Conservation (phyloP, 2,329 filamentous ascomycete genomes). For the Leptodontidium sp. region DNA sequence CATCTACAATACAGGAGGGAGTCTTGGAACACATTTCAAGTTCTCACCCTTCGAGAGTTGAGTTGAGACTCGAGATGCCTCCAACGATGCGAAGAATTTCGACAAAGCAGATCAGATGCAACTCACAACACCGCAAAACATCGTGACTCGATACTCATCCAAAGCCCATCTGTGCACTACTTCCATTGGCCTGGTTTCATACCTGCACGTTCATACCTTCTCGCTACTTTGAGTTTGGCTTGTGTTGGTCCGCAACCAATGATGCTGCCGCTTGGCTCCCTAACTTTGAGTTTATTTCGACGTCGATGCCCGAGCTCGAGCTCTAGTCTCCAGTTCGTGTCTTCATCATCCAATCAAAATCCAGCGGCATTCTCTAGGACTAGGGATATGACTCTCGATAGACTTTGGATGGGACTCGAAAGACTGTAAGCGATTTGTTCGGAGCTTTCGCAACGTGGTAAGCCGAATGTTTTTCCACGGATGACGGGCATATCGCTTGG, state of each 20-base stretch:
- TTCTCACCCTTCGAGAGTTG: not conserved
- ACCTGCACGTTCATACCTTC: constrained; percentile 1
- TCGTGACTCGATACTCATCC: not conserved
- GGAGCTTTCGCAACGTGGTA: not conserved
- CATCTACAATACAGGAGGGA: not conserved
- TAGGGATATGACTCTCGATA: not conserved
- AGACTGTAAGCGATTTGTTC: not conserved
- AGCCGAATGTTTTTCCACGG: not conserved
- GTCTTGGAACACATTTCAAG: not conserved
- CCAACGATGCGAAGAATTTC: not conserved
- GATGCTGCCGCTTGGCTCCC: not conserved
- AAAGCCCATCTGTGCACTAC: not conserved
- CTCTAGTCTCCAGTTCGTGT: not conserved
- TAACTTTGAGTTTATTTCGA: constrained; percentile 9
- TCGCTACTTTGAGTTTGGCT: not conserved
- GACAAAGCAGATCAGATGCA: not conserved
- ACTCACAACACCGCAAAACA: not conserved
- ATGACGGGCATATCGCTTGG: not conserved
- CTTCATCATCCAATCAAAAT: not conserved
- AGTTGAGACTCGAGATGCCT: not conserved
- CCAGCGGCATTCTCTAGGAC: not conserved
- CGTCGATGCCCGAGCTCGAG: constrained; percentile 3
- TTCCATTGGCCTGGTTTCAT: constrained; percentile 5
- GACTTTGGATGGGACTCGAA: not conserved
- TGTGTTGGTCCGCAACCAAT: not conserved